Base-by-base conservation (phyloP, 345 rosid genomes). In the Cochlearia excelsa region DNA sequence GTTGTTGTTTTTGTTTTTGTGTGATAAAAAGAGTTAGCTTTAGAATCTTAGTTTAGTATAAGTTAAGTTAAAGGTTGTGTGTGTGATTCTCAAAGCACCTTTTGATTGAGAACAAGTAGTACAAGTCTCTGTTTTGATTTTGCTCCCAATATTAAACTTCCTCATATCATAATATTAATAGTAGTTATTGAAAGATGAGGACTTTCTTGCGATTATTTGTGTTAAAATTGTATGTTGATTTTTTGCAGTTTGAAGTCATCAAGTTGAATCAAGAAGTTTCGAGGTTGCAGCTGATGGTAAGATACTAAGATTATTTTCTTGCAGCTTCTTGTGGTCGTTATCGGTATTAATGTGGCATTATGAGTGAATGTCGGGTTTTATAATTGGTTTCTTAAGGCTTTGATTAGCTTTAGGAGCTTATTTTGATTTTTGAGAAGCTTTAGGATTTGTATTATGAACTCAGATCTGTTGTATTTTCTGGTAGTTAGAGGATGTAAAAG, bases 401-500 rank as follows among this genome's bases (percentile, higher is more conserved):
- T 48, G 55, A 23, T 48, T 69, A 7, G 33, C 33, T 31, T 30
- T 30, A 9, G 1, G n/a, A 29, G 49, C 31, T 16, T 0, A 27
- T 51, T 16, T 16, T 16, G 9, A 4, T 33, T 50, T 3, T 58
- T 34, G 46, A 29, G 27, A 34, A 51, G 33, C 0, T 26, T 34
- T 34, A 5, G 39, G 60, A 3, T 4, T 47, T 51, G 37, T 46
- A 26, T 30, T 1, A 54, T 46, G 42, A 16, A 16, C 23, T 16
- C 23, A 16, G 23, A 16, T 16, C 33, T 61, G 42, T 68, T 9
- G 7, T 42, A 7, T 68, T 46, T 70, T 56, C 37, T 60, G 71
- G 46, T 75, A 85, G 88, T 65, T 82, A 59, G 88, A 79, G 57
- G 86, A 78, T 39, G 61, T 75, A 26, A 77, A 73, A 64, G 35